Base-by-base conservation (phyloP, 371 early-diverging fungal genomes). In the Ordospora colligata region DNA sequence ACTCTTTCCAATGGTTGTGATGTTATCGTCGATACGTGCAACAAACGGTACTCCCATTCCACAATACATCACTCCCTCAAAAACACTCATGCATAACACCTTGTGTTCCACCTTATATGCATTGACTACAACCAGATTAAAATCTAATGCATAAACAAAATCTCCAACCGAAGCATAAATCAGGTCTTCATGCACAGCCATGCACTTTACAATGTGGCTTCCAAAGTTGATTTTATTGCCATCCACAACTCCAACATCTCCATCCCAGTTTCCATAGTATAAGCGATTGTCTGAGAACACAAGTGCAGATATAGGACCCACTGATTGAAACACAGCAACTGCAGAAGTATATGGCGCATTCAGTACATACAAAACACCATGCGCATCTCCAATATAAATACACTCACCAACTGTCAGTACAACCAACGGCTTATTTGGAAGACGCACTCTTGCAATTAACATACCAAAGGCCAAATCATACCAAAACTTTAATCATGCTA, bases 381-480 rank as follows among this genome's bases (percentile, higher is more conserved):
- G 47, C 0, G 69, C 70, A 63, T 75, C 75, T 19, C 75, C 75
- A 37, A 69, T 71, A 46, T 75, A 75, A 14, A 63, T 14, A 37
- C 25, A 37, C 6, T 27, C 32, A 0, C 27, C 42, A 17, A 22
- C 17, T 23, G 44, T 14, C 8, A 25, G 5, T 17, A 75, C 37
- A 45, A 71, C 70, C 37, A 75, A 53, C 2, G 70, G 51, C 58
- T 75, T 75, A 53, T 75, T 75, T 42, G 47, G 46, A 11, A 69
- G 52, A 10, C 27, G 51, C 11, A 75, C 37, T 21, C 32, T 67
- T 43, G 45, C 25, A 21, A 37, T 2, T 53, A 73, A n/a, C 58
- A 58, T 58, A 37, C 23, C 12, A 37, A 58, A 58, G 58, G 53
- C 22, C 32, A 37, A n/a, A 11, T 25, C 5, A 32, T 32, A 32